Base-by-base conservation (phyloP, 148 eudicot species). In the Amaranthus hypochondriacus region DNA sequence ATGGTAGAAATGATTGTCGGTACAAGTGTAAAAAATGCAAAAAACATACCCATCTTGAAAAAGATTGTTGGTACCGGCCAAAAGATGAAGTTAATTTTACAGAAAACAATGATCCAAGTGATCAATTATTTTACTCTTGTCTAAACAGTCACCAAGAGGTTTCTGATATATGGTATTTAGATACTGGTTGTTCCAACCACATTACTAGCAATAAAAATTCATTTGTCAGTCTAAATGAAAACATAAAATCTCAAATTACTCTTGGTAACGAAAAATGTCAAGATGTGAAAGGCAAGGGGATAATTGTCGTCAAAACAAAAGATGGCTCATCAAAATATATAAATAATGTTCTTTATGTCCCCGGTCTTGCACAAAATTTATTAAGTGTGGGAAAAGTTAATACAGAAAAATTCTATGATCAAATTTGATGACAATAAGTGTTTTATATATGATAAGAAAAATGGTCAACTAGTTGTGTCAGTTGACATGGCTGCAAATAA, bases 101-200 rank as follows among this genome's bases (percentile, higher is more conserved):
- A 5, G 42, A 60, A 50, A 60, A 39, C 21, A 6, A 11, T 10
- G 68, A 72, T 9, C 43, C 58, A 15, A 4, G 2, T 59, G 43
- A 55, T 42, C 50, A 58, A 56, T 9, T 71, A 46, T 71, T 71
- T 18, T 57, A 57, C 47, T 55, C 73, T 1, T 71, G 74, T 48
- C 4, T 58, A 58, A 58, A 71, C 21, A 57, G 8, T 14, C 63
- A 14, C 48, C 56, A 72, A 21, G 10, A 72, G 14, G 8, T 48
- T 0, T 7, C 56, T 7, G 57, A 61, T 1, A 48, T 49, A 13
- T 13, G 48, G 58, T 60, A 57, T 48, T 9, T 72, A 9, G 75
- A 59, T 48, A 72, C n/a, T 72, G 75, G 66, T 58, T 67, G 51
- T 67, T 48, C 56, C 14, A 68, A 68, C 0, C 71, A 68, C 71